These are phyloP conservation scores for Leccinum boreale DNA, from an alignment of 768 basidiomycete species.

Conservation along the genomic window DNA sequence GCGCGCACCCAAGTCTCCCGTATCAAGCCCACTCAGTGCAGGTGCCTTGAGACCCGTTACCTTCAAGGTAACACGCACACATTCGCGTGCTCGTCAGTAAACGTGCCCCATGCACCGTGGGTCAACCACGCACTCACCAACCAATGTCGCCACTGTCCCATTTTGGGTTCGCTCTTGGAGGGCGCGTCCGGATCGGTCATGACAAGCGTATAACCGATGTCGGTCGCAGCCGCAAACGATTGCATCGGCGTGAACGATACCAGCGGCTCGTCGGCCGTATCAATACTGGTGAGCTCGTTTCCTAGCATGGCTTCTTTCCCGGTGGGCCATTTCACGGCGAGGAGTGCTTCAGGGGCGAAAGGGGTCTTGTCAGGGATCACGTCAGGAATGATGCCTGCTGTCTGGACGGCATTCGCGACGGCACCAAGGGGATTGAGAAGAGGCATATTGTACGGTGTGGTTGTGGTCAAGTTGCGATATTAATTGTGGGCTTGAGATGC, in stretches of 20 bases:
- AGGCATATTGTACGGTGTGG: conserved; percentile 13
- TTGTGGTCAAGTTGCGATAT: too few relatives aligned
- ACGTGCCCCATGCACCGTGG: not conserved
- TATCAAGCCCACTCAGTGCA: conserved; percentile 27
- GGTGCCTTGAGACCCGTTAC: conserved; percentile 40
- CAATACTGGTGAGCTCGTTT: conserved; percentile 33
- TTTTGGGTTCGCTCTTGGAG: conserved; percentile 45
- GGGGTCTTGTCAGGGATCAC: conserved; percentile 22
- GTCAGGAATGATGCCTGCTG: conserved; percentile 29
- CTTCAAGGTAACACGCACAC: conserved; percentile 13
- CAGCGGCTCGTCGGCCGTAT: conserved; percentile 49
- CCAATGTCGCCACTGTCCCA: conserved; percentile 56
- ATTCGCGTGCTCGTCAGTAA: not conserved
- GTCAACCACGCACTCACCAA: conserved; percentile 34
- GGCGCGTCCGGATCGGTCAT: conserved; percentile 63
- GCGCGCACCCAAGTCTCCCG: conserved; percentile 34
- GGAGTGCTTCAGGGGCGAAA: conserved; percentile 28
- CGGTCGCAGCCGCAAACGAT: conserved; percentile 28
- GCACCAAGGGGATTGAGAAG: conserved; percentile 26
- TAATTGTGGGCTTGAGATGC: too few relatives aligned
- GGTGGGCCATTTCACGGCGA: conserved; percentile 29
- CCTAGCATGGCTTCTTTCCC: conserved; percentile 35
- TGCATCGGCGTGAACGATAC: conserved; percentile 45
- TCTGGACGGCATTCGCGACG: conserved; percentile 12
- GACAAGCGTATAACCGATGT: conserved; percentile 48